Percentiles rank a stretch among this genome's conserved stretches.
phyloP scores from a whole-genome alignment of 2,329 filamentous ascomycete genomes.

The Exophiala calicioides region DNA sequence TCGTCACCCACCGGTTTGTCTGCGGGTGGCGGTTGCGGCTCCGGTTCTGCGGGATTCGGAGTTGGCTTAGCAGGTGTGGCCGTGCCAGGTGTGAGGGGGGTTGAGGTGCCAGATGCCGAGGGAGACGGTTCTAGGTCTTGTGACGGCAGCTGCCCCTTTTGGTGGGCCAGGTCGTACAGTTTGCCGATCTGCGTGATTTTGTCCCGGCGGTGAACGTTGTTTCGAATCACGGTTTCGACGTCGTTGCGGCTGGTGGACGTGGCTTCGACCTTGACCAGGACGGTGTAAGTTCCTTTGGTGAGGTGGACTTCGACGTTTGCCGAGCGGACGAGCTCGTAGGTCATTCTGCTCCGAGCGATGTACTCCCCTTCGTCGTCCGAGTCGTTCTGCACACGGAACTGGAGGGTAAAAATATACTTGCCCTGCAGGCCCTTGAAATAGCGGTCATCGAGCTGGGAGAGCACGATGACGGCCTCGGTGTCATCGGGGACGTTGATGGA shows the following conservation, averaged over 20 bases:
- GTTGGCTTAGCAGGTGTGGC: conserved; percentile 36
- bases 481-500: conserved; percentile 54
- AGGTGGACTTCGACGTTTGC: conserved; percentile 76
- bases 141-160: conserved; percentile 39
- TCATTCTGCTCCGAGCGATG: conserved; percentile 57
- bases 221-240: conserved; percentile 60
- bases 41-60: conserved; percentile 23
- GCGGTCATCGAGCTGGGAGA: conserved; percentile 61
- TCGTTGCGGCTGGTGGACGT: conserved; percentile 54
- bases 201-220: conserved; percentile 66
- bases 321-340: conserved; percentile 67
- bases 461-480: conserved; percentile 59
- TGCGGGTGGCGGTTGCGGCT: no score
- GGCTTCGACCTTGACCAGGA: conserved; percentile 74
- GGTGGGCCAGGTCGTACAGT: conserved; percentile 50
- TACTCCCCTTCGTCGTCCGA: conserved; percentile 62
- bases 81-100: conserved; percentile 23
- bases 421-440: conserved; percentile 61
- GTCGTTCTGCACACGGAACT: conserved; percentile 57
- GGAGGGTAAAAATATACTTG: conserved; percentile 59
- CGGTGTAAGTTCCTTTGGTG: conserved; percentile 71
- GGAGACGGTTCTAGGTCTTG: conserved; percentile 2
- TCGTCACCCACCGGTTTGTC: no score
- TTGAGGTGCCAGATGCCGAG: conserved; percentile 28
- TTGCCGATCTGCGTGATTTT: conserved; percentile 62